Evolutionary conservation across 2,329 filamentous ascomycete genomes (phyloP), one percentile per base, ranked within the genome.

Genomic region (Calonectria honghensis): DNA sequence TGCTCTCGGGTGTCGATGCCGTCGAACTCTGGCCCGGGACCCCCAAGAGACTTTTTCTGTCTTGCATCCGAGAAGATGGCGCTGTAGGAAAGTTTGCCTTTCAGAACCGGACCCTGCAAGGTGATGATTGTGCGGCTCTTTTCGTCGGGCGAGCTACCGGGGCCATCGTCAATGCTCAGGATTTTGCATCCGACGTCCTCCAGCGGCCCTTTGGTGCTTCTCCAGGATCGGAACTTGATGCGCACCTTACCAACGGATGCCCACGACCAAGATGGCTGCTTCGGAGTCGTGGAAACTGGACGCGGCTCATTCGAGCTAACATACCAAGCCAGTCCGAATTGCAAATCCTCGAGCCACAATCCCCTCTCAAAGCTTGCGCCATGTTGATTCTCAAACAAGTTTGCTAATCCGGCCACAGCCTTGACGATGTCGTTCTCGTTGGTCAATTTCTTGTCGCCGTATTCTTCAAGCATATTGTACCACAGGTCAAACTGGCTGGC

Each of bases 181-280:
- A 69, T 16, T 4, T 64, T 31, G 9, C 45, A 68, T 2, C 51
- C 64, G 9, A 45, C 24, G 3, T 11, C n/a, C 9, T 27, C 11
- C 3, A 69, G 35, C 6, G 29, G 37, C 1, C 31, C 41, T 2
- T 52, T 24, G 24, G 39, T 57, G n/a, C 68, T 45, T 24, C n/a
- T 31, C 63, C 63, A 71, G 4, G 72, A 74, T 6, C 72, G 61
- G 14, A 68, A 74, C 20, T 59, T 50, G 31, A 77, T 54, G 5
- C 73, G 71, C 2, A 75, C 68, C 52, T 77, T 77, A 1, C 75
- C 75, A 3, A 74, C 73, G 18, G 75, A 75, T 3, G 75, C 68
- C 75, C 75, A 77, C 16, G 73, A 65, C 75, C 75, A 77, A 32
- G 75, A 72, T 16, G 75, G 72, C 4, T 50, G 64, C 9, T 63